phyloP scores from a whole-genome alignment of 192 early-diverging fungal species.

The Podochytrium sp. region DNA sequence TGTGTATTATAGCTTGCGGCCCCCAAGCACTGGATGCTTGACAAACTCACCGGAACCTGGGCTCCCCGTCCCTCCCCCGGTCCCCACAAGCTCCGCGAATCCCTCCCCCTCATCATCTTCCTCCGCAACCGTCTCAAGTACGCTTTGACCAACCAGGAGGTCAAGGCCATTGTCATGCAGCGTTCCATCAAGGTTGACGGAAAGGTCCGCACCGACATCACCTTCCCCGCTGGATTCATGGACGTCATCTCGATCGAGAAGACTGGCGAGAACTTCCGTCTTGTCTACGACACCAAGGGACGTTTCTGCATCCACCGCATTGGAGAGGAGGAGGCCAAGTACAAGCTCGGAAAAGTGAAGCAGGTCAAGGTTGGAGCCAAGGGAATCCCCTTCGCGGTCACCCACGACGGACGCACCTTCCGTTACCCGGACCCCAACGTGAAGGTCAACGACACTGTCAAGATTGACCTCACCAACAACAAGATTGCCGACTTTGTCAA shows the following conservation, averaged over 20 bases:
- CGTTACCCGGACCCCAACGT: conserved; percentile 99
- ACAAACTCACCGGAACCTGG: conserved; percentile 99
- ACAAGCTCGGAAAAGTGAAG: conserved; percentile 99
- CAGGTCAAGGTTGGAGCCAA: conserved; percentile 93
- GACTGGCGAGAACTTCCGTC: conserved; percentile 99
- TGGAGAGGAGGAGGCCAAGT: conserved; percentile 96
- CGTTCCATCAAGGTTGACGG: conserved; percentile 99
- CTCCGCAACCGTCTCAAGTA: conserved; percentile 99
- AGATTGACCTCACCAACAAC: conserved; percentile 90
- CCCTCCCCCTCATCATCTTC: conserved; percentile 96
- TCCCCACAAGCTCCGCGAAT: conserved; percentile 99
- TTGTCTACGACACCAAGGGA: conserved; percentile 99
- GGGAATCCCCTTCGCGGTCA: conserved; percentile 94
- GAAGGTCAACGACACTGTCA: conserved; percentile 99
- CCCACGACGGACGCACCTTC: conserved; percentile 99
- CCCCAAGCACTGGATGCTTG: conserved; percentile 99
- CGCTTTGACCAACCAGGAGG: conserved; percentile 97
- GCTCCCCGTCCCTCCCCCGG: conserved; percentile 96
- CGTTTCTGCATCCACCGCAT: conserved; percentile 99
- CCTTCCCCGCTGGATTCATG: conserved; percentile 97
- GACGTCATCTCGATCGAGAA: conserved; percentile 92
- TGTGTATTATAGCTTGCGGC: conserved; percentile 70
- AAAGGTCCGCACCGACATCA: conserved; percentile 95
- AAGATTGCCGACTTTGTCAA: conserved; percentile 95
- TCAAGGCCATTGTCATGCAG: conserved; percentile 95